phyloP scores from a whole-genome alignment of 2,329 filamentous ascomycete species.

The Alternaria conjuncta region DNA sequence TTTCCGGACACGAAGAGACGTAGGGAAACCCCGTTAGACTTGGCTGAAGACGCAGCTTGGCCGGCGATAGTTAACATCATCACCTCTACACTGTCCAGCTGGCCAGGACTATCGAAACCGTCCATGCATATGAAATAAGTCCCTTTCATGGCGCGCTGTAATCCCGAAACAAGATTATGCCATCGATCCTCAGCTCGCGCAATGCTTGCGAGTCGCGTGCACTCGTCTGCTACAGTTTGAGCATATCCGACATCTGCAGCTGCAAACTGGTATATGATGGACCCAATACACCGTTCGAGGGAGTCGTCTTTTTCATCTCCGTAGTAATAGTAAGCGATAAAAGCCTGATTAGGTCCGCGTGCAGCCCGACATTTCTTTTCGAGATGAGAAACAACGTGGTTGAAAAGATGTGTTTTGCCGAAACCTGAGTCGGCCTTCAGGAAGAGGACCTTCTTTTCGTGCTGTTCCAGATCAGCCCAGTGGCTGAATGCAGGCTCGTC shows the following conservation, averaged over 20 bases:
- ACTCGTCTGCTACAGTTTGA: background rate
- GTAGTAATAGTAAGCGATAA: conserved; percentile 23
- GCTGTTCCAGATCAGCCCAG: background rate
- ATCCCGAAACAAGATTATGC: conserved; percentile 2
- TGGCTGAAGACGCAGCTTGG: background rate
- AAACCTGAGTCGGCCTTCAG: background rate
- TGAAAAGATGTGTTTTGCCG: background rate
- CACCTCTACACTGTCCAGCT: background rate
- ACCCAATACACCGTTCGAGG: conserved; percentile 18
- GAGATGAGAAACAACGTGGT: background rate
- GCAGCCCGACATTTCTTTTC: background rate
- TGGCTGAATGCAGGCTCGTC: background rate
- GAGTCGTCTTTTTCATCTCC: conserved; percentile 18
- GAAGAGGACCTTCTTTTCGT: background rate
- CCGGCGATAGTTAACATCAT: background rate
- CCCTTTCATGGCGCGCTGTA: conserved; percentile 14
- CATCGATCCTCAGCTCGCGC: conserved; percentile 13
- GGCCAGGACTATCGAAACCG: conserved; percentile 6
- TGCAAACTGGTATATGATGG: conserved; percentile 22
- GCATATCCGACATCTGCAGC: conserved; percentile 13
- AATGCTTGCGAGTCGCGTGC: background rate
- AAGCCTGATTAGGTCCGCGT: background rate
- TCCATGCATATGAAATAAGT: conserved; percentile 22
- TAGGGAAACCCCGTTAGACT: background rate
- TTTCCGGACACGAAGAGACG: background rate